Evolutionary conservation across 257 asterid species (phyloP), one percentile per base, ranked within the genome.

Genomic region (Osmanthus fragrans): DNA sequence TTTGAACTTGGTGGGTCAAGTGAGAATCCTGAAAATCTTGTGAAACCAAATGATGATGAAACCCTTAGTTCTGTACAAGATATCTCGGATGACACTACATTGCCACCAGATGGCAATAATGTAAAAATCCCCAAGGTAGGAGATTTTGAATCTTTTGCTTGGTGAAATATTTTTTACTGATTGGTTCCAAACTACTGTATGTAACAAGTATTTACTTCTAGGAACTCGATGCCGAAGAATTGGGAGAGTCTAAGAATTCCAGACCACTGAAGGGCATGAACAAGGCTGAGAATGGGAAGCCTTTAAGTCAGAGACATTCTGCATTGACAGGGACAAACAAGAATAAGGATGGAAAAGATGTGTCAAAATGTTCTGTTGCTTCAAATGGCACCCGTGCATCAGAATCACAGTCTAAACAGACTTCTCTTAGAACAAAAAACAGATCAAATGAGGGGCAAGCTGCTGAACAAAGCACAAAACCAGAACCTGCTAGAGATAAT

Each of bases 311-410:
- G 45, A 79, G 51, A 63, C 47, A 33, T 64, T 23, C 36, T 63
- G 19, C 69, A 27, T 27, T 25, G 69, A 27, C 36, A 4, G 7
- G 69, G 19, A 27, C 34, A 13, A 63, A 27, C 69, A 63, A 63
- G 69, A 63, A 63, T 11, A 63, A 27, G 36, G 69, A 63, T 63
- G 85, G 77, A 12, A 88, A 83, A 80, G 91, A 76, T 81, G 75
- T 16, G 25, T 71, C 27, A n/a, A 79, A 73, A 76, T 54, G 82
- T 40, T 76, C 77, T n/a, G 80, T 49, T 70, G 80, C 79, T 79
- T 83, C 89, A 73, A 89, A 85, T 79, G 90, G 88, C 80, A 73
- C 77, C 47, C 12, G 25, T 80, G 81, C 84, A 71, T 77, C 87
- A 73, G 85, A 83, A 71, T 78, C 84, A 25, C 80, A 34, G 77